These are phyloP conservation scores for Nidula microcarpa DNA, from an alignment of 768 basidiomycete genomes.

Conservation along the genomic window DNA sequence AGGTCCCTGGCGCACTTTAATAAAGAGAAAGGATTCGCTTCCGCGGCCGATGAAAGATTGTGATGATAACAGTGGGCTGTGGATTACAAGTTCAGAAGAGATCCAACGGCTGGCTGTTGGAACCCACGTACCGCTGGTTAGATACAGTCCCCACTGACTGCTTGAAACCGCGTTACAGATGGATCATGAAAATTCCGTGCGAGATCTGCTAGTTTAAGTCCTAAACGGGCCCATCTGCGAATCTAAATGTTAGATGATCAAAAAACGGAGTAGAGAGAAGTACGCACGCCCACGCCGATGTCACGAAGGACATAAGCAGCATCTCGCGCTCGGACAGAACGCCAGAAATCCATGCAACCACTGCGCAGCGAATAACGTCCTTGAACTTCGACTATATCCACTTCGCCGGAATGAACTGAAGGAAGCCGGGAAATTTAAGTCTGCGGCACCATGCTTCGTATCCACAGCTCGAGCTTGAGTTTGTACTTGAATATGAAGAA, in stretches of 20 bases:
- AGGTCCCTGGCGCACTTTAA: conserved; percentile 58
- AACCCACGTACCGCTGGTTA: conserved; percentile 37
- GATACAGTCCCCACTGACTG: conserved; percentile 52
- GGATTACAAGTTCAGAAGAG: neutral
- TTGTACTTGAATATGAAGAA: too few relatives aligned
- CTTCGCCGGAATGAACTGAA: conserved; percentile 58
- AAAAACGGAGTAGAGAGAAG: neutral
- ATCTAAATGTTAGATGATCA: conserved; percentile 1
- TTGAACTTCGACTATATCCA: conserved; percentile 57
- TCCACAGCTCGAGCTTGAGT: too few relatives aligned
- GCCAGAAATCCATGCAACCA: conserved; percentile 58
- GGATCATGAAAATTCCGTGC: conserved; percentile 42
- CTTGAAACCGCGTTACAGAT: conserved; percentile 29
- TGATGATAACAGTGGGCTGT: conserved; percentile 57
- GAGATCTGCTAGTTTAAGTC: conserved; percentile 57
- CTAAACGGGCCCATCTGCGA: conserved; percentile 63
- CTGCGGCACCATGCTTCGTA: too few relatives aligned
- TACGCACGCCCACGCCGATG: conserved; percentile 59
- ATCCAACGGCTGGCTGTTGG: too few relatives aligned
- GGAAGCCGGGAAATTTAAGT: conserved; percentile 17
- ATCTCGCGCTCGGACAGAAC: conserved; percentile 66
- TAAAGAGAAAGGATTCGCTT: conserved; percentile 50
- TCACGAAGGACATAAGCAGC: conserved; percentile 45
- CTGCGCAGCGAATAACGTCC: conserved; percentile 58
- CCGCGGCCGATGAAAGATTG: conserved; percentile 66